Conservation (phyloP, 139 green algal genomes). For the Gonium pectorale region DNA sequence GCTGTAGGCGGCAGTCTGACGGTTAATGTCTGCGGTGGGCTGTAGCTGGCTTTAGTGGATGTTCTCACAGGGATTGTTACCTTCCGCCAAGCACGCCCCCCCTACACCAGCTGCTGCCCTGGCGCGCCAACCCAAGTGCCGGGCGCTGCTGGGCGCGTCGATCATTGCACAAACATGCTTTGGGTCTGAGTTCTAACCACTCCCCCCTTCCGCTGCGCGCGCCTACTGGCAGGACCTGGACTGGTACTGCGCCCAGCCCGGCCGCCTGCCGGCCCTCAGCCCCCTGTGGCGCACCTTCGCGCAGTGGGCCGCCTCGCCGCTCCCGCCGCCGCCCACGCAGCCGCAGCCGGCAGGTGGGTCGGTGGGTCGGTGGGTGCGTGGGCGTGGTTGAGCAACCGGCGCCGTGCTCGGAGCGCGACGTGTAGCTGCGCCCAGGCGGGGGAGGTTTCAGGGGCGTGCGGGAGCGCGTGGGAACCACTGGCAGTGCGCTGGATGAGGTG, state of each 20-base stretch:
- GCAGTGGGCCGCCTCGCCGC: neutral
- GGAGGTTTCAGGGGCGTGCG: neutral
- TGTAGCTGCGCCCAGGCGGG: neutral
- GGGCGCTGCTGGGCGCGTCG: too few species aligned
- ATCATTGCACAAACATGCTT: neutral
- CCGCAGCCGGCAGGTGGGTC: too few species aligned
- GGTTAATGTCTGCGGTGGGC: neutral
- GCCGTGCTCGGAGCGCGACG: neutral
- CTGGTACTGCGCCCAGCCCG: neutral
- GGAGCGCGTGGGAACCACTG: neutral
- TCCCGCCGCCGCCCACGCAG: neutral
- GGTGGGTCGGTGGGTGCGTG: too few species aligned
- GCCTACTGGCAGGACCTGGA: neutral
- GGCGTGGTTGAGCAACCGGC: neutral
- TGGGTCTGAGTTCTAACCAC: neutral
- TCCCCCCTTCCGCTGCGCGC: neutral
- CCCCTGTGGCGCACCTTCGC: neutral
- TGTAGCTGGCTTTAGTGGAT: neutral
- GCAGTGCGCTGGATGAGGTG: too few species aligned
- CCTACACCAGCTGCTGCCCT: neutral
- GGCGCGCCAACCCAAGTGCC: neutral
- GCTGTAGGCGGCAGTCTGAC: neutral
- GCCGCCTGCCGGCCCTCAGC: neutral
- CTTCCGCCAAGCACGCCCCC: neutral
- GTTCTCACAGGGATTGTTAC: too few species aligned